A percentile compares a stretch with the other conserved stretches of the same genome.
Evolutionary conservation across 2,329 filamentous ascomycete genomes (phyloP).

Genomic region (Coleophoma eucalyptorum): DNA sequence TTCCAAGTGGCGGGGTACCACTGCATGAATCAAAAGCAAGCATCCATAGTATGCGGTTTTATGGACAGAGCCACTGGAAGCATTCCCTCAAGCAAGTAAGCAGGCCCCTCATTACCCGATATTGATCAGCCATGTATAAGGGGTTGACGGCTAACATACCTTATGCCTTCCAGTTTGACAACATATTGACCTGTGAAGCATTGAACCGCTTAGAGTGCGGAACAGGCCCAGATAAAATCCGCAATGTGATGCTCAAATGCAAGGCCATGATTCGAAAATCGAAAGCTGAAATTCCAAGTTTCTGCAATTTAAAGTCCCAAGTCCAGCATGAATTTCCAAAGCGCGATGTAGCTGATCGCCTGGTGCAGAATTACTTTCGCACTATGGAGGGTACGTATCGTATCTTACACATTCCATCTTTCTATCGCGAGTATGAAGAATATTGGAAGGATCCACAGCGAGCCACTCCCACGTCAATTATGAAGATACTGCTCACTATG

Average conservation of each 20-base stretch:
- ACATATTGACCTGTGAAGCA: too few species aligned
- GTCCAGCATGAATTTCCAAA: constrained; percentile 7
- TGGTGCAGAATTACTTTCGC: constrained; percentile 18
- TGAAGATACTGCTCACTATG: constrained; percentile 19
- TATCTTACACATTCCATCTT: constrained; percentile 20
- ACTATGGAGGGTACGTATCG: constrained; percentile 20
- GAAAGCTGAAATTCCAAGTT: background rate
- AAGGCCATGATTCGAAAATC: background rate
- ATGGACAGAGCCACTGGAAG: constrained; percentile 23
- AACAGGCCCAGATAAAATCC: too few species aligned
- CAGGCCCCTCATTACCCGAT: background rate
- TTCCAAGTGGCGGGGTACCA: background rate
- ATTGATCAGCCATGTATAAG: too few species aligned
- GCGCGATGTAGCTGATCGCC: constrained; percentile 12
- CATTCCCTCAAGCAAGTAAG: constrained; percentile 17
- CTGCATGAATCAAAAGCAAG: background rate
- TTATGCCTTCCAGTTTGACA: too few species aligned
- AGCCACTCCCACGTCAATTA: constrained; percentile 13
- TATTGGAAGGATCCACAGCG: constrained; percentile 10
- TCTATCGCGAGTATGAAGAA: constrained; percentile 17
- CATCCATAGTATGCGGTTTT: constrained; percentile 13
- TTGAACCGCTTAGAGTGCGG: too few species aligned
- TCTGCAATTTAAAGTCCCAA: background rate
- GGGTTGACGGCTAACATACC: too few species aligned
- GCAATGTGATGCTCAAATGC: too few species aligned